Conservation (phyloP, 805 yeast species). For the Yarrowia sp. region DNA sequence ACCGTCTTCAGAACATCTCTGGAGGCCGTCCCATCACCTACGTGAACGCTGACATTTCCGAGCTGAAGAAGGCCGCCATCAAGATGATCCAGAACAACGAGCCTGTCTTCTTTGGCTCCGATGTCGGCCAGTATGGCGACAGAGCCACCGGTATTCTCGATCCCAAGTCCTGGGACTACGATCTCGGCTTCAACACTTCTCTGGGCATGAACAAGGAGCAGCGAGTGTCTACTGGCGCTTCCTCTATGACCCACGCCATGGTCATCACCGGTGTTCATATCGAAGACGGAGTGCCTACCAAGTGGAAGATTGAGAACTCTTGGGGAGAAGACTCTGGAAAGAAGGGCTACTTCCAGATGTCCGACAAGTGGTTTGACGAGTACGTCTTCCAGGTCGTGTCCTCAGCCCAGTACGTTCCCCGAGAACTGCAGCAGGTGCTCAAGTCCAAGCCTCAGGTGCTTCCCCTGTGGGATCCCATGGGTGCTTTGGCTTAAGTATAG, state of each 20-base stretch:
- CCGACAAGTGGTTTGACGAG: constrained; percentile 75
- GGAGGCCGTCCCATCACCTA: constrained; percentile 57
- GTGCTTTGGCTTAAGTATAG: constrained; percentile 62
- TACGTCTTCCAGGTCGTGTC: constrained; percentile 76
- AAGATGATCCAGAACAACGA: constrained; percentile 73
- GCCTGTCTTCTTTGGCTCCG: constrained; percentile 88
- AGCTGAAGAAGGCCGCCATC: constrained; percentile 66
- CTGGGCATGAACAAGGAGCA: constrained; percentile 33
- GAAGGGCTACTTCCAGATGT: constrained; percentile 74
- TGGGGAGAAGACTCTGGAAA: constrained; percentile 77
- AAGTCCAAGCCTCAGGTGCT: constrained; percentile 59
- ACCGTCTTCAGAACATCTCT: constrained; percentile 77
- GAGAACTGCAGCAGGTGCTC: constrained; percentile 53
- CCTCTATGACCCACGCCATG: constrained; percentile 92
- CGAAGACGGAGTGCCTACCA: constrained; percentile 66
- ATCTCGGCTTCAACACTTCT: constrained; percentile 51
- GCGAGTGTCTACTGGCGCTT: constrained; percentile 65
- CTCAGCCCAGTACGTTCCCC: constrained; percentile 57
- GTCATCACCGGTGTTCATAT: constrained; percentile 80
- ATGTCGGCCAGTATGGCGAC: constrained; percentile 80
- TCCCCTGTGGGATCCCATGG: constrained; percentile 84
- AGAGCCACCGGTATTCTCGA: constrained; percentile 74
- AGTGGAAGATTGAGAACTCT: constrained; percentile 79
- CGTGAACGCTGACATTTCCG: constrained; percentile 69
- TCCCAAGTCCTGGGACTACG: constrained; percentile 69